Evolutionary conservation across 768 basidiomycete genomes (phyloP).

Genomic region (Leccinum incarnatum): DNA sequence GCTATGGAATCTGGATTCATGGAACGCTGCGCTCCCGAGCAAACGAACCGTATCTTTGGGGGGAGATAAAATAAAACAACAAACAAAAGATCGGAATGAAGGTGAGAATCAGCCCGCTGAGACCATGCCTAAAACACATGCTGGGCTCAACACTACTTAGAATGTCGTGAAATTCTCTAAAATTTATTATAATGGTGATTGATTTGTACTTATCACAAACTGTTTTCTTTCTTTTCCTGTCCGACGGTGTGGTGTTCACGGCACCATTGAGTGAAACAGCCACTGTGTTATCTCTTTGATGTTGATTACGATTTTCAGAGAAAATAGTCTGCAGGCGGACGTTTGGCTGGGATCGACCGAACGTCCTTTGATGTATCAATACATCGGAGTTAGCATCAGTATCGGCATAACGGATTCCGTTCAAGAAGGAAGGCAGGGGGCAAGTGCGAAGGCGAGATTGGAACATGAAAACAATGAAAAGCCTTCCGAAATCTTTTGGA

Average conservation of each 20-base stretch:
- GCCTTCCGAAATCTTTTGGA: neutral
- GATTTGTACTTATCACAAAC: neutral
- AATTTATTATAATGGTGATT: neutral
- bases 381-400: slow-evolving; percentile 5
- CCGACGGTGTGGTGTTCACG: slow-evolving; percentile 9
- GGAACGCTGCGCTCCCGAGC: neutral
- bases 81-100: slow-evolving; percentile 13
- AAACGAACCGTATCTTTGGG: neutral
- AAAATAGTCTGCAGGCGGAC: slow-evolving; percentile 87
- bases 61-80: neutral
- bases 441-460: neutral
- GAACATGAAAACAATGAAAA: neutral
- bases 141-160: slow-evolving; percentile 5
- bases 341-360: slow-evolving; percentile 75
- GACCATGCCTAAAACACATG: slow-evolving; percentile 32
- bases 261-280: slow-evolving; percentile 6
- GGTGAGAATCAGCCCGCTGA: slow-evolving; percentile 11
- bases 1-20: neutral
- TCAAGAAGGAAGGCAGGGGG: neutral
- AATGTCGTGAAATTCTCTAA: slow-evolving; percentile 5
- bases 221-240: neutral
- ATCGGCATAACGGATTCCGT: neutral
- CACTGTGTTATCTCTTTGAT: slow-evolving; percentile 8
- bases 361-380: slow-evolving; percentile 54
- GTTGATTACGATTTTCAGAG: slow-evolving; percentile 39